These are phyloP conservation scores for Perilla frutescens DNA, from an alignment of 257 asterid species.

Conservation along the genomic window DNA sequence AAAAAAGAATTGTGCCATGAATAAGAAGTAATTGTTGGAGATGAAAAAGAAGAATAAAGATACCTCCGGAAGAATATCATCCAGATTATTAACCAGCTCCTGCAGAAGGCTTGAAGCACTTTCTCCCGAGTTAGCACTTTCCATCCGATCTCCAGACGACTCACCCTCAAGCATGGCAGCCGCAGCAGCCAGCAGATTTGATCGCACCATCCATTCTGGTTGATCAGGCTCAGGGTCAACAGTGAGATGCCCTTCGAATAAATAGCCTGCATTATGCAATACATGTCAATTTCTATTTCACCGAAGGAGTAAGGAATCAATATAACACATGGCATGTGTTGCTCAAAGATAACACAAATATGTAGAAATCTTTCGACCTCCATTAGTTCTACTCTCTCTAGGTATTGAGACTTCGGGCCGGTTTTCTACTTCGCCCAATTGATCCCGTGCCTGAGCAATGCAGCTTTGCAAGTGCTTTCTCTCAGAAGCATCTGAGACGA, in stretches of 20 bases:
- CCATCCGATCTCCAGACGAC: constrained; percentile 61
- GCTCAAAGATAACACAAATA: not conserved
- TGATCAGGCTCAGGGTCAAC: constrained; percentile 95
- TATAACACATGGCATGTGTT: not conserved
- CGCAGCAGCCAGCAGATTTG: constrained; percentile 74
- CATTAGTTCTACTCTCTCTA: constrained; percentile 43
- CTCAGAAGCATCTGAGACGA: constrained; percentile 58
- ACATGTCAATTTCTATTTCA: constrained; percentile 19
- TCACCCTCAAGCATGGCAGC: constrained; percentile 68
- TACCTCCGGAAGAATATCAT: constrained; percentile 84
- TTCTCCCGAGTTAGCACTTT: constrained; percentile 42
- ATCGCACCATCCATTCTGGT: constrained; percentile 80
- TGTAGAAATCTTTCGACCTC: constrained; percentile 53
- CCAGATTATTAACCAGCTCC: constrained; percentile 60
- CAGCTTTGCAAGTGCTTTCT: constrained; percentile 69
- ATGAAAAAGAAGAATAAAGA: not conserved
- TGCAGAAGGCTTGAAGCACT: constrained; percentile 53
- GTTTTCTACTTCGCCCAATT: constrained; percentile 61
- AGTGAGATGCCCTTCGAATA: constrained; percentile 98
- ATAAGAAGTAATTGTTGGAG: not conserved
- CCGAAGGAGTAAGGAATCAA: not conserved
- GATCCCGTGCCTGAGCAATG: constrained; percentile 69
- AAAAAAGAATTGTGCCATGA: not conserved
- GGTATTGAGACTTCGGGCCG: constrained; percentile 49
- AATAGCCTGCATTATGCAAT: constrained; percentile 62